These are phyloP conservation scores for Mimosa bimucronata DNA, from an alignment of 306 rosid genomes.

Conservation along the genomic window DNA sequence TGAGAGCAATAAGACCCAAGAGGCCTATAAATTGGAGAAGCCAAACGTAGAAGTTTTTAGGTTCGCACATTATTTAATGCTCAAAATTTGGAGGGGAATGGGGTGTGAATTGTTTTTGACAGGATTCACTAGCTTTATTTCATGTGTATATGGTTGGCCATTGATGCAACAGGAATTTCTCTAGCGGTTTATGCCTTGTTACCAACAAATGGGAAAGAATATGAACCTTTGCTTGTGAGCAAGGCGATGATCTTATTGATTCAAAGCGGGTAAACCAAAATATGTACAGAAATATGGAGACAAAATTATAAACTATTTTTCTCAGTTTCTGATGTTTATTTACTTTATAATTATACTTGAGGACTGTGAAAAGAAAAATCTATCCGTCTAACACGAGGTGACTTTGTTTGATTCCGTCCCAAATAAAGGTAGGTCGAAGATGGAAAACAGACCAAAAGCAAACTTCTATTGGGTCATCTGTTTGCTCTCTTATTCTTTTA, in stretches of 20 bases:
- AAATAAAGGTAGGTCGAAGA: no score
- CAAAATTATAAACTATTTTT: no score
- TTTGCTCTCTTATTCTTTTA: no score
- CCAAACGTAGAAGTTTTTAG: slow-evolving; percentile 36
- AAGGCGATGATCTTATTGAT: neutral
- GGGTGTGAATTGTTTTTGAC: neutral
- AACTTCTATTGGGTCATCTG: no score
- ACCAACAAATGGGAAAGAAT: slow-evolving; percentile 21
- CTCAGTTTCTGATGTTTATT: no score
- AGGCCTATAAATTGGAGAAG: slow-evolving; percentile 35
- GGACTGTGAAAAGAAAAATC: no score
- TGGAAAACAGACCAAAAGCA: no score
- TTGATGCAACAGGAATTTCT: slow-evolving; percentile 10
- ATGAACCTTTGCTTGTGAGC: slow-evolving; percentile 42
- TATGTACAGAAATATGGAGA: no score
- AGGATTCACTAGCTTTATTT: neutral
- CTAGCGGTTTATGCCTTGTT: slow-evolving; percentile 1
- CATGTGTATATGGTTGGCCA: neutral
- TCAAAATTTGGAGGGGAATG: neutral
- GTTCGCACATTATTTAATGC: slow-evolving; percentile 27
- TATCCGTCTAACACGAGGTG: no score
- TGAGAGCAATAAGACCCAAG: slow-evolving; percentile 44
- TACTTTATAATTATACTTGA: no score
- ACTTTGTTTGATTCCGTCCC: no score
- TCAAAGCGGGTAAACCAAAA: neutral